A percentile compares a stretch with the other conserved stretches of the same genome.
Evolutionary conservation across 208 protist genomes (phyloP).

Genomic region (Herpetomonas muscarum): DNA sequence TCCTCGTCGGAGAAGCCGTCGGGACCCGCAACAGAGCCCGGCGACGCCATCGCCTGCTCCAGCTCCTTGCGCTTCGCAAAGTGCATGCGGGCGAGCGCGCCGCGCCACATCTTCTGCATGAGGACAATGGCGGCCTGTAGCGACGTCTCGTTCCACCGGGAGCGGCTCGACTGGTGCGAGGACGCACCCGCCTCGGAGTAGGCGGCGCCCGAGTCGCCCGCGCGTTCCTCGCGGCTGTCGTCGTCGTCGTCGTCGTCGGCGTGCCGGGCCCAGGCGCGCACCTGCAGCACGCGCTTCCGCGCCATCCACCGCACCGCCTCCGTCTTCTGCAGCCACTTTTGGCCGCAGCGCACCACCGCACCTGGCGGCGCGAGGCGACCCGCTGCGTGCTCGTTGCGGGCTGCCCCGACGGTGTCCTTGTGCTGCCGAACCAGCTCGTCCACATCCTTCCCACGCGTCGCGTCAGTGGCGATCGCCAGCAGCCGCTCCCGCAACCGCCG

Average conservation of each 20-base stretch:
- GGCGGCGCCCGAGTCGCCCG: no score
- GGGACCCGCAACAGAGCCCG: no score
- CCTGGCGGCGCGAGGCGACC: constrained; percentile 13
- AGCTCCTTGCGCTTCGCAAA: neutral
- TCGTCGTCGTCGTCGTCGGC: no score
- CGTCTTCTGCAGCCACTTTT: constrained; percentile 45
- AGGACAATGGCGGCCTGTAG: constrained; percentile 5
- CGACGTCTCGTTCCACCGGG: neutral
- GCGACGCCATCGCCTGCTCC: no score
- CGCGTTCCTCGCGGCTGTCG: no score
- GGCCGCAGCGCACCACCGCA: constrained; percentile 30
- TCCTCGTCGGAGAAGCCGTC: no score
- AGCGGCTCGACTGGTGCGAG: neutral
- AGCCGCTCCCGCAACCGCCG: constrained; percentile 17
- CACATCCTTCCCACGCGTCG: neutral
- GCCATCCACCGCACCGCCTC: constrained; percentile 37
- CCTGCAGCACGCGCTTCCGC: constrained; percentile 11
- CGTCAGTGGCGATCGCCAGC: neutral
- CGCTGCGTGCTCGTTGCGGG: no score
- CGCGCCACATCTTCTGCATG: constrained; percentile 40
- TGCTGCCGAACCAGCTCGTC: constrained; percentile 23
- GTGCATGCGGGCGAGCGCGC: neutral
- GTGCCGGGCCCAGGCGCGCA: no score
- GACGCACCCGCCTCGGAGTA: no score
- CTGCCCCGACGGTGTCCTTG: neutral